Conservation (phyloP, 2,329 filamentous ascomycete genomes). For the Fusarium chuoi region DNA sequence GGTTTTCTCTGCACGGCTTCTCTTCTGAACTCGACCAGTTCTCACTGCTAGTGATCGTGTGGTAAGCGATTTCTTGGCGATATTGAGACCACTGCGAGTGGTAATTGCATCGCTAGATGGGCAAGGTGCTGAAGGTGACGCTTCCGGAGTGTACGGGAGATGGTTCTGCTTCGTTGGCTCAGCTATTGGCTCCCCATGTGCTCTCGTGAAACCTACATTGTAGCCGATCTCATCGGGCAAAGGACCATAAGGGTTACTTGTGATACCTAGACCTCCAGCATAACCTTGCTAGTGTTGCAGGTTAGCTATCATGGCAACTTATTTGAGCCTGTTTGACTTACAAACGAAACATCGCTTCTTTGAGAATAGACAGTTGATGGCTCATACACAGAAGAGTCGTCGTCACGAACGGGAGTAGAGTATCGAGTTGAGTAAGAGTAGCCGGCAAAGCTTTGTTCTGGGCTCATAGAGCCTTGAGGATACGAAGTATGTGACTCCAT, state of each 20-base stretch:
- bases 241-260: conserved; percentile 32
- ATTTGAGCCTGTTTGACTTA: conserved; percentile 17
- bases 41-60: conserved; percentile 27
- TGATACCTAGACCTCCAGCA: conserved; percentile 5
- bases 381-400: conserved; percentile 31
- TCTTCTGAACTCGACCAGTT: conserved; percentile 40
- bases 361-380: conserved; percentile 32
- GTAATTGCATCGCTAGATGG: conserved; percentile 44
- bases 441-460: conserved; percentile 10
- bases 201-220: conserved; percentile 22
- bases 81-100: conserved; percentile 51
- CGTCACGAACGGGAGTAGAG: conserved; percentile 34
- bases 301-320: not conserved
- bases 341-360: conserved; percentile 26
- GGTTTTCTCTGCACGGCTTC: conserved; percentile 46
- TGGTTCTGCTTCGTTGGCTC: conserved; percentile 24
- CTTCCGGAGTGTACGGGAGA: conserved; percentile 56
- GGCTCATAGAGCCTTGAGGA: conserved; percentile 9
- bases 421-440: conserved; percentile 28
- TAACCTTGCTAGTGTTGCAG: conserved; percentile 22
- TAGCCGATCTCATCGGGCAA: conserved; percentile 37
- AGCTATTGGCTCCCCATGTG: not conserved
- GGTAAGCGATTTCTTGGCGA: conserved; percentile 37
- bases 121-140: conserved; percentile 58
- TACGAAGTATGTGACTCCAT: conserved; percentile 32